A percentile compares a stretch with the other conserved stretches of the same genome.
phyloP scores from a whole-genome alignment of 306 rosid species.

The Quercus suber region DNA sequence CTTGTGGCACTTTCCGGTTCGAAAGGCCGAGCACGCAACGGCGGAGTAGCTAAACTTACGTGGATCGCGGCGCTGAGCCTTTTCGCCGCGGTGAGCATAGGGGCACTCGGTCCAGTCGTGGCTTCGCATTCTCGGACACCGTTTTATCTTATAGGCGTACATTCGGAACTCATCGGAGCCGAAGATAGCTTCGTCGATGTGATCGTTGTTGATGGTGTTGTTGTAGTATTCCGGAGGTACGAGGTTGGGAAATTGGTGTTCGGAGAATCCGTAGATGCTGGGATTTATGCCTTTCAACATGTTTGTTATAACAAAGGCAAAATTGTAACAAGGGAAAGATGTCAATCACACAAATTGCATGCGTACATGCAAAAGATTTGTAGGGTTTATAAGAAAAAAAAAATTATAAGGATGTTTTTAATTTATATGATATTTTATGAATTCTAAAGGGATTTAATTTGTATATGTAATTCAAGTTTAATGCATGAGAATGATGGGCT shows the following conservation, averaged over 20 bases:
- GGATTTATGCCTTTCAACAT: slow-evolving; percentile 8
- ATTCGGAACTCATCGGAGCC: slow-evolving; percentile 54
- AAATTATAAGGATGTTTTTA: background rate
- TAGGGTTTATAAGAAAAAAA: background rate
- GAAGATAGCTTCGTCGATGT: slow-evolving; percentile 17
- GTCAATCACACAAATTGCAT: background rate
- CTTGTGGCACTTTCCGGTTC: slow-evolving; percentile 33
- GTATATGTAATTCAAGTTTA: background rate
- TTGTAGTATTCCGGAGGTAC: background rate
- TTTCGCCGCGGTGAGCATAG: slow-evolving; percentile 55
- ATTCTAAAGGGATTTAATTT: background rate
- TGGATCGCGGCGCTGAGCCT: slow-evolving; percentile 56
- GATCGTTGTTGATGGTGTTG: background rate
- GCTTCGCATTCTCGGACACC: slow-evolving; percentile 42
- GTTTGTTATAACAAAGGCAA: background rate
- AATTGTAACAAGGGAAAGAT: background rate
- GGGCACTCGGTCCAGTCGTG: slow-evolving; percentile 65
- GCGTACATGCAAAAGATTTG: background rate
- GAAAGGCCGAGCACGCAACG: slow-evolving; percentile 36
- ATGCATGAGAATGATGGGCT: too few species aligned
- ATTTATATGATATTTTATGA: background rate
- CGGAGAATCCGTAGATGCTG: slow-evolving; percentile 4
- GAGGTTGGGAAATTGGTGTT: background rate
- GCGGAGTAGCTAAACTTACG: slow-evolving; percentile 33
- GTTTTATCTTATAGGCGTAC: slow-evolving; percentile 47